Percentiles rank a stretch among this genome's conserved stretches.
Conservation (phyloP, 768 basidiomycete species). For the Macrocybe gigantea region DNA sequence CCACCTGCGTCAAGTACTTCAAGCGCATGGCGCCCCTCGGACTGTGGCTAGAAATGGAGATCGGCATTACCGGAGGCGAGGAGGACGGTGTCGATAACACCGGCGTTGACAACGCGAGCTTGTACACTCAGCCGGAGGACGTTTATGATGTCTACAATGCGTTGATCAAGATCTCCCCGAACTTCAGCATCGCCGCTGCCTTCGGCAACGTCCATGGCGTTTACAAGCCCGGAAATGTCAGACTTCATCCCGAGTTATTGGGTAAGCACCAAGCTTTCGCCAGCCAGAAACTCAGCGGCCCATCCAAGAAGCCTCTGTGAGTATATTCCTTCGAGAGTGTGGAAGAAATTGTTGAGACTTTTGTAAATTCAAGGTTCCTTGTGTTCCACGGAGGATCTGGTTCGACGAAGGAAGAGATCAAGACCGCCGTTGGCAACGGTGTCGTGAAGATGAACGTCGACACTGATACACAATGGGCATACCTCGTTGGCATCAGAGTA, state of each 20-base stretch:
- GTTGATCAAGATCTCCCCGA: slow-evolving; percentile 78
- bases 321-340: slow-evolving; percentile 18
- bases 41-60: slow-evolving; percentile 99
- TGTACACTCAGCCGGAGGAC: slow-evolving; percentile 98
- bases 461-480: slow-evolving; percentile 92
- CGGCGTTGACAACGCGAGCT: slow-evolving; percentile 82
- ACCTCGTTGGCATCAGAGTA: slow-evolving; percentile 79
- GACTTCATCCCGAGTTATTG: slow-evolving; percentile 85
- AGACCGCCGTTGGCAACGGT: slow-evolving; percentile 83
- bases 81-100: slow-evolving; percentile 99
- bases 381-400: slow-evolving; percentile 99
- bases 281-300: slow-evolving; percentile 58
- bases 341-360: background rate
- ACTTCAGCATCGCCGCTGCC: slow-evolving; percentile 96
- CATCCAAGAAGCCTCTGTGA: slow-evolving; percentile 74
- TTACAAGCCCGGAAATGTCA: slow-evolving; percentile 98
- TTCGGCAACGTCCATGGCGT: slow-evolving; percentile 99
- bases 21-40: slow-evolving; percentile 89
- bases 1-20: slow-evolving; percentile 90
- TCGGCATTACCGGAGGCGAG: slow-evolving; percentile 99
- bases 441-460: slow-evolving; percentile 99
- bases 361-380: slow-evolving; percentile 65
- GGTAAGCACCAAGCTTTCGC: slow-evolving; percentile 84
- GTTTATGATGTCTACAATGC: slow-evolving; percentile 88
- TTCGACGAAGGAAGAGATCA: slow-evolving; percentile 93